Conservation (phyloP, 2,329 filamentous ascomycete species). For the Pseudogymnoascus sp. region DNA sequence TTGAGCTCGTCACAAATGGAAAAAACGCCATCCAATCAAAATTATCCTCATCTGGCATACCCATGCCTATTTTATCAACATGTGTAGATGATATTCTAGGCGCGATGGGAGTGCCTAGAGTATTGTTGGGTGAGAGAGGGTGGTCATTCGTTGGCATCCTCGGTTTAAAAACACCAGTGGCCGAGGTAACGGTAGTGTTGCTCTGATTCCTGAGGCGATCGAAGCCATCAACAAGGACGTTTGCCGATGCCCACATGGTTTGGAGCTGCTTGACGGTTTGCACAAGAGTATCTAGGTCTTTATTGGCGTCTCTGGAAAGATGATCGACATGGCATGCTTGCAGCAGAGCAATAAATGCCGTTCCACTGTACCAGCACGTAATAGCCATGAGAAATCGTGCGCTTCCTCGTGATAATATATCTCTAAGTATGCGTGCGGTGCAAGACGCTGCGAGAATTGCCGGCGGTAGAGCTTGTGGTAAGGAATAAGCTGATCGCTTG, state of each 20-base stretch:
- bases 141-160: neutral
- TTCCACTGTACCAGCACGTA: slow-evolving; percentile 36
- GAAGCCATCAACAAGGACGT: slow-evolving; percentile 29
- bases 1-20: slow-evolving; percentile 28
- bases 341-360: slow-evolving; percentile 34
- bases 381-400: slow-evolving; percentile 36
- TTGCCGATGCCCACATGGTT: slow-evolving; percentile 31
- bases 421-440: slow-evolving; percentile 31
- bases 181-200: slow-evolving; percentile 7
- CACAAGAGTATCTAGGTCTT: slow-evolving; percentile 28
- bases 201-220: slow-evolving; percentile 20
- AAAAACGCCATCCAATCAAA: slow-evolving; percentile 31
- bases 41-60: slow-evolving; percentile 11
- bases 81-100: slow-evolving; percentile 6
- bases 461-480: slow-evolving; percentile 31
- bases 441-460: slow-evolving; percentile 33
- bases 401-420: slow-evolving; percentile 32
- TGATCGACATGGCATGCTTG: slow-evolving; percentile 30
- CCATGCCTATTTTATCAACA: slow-evolving; percentile 15
- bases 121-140: neutral
- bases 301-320: slow-evolving; percentile 26
- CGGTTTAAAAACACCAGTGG: neutral
- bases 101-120: neutral
- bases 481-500: slow-evolving; percentile 28
- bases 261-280: slow-evolving; percentile 28